phyloP scores from a whole-genome alignment of 345 rosid species.

The Camelina laxa region DNA sequence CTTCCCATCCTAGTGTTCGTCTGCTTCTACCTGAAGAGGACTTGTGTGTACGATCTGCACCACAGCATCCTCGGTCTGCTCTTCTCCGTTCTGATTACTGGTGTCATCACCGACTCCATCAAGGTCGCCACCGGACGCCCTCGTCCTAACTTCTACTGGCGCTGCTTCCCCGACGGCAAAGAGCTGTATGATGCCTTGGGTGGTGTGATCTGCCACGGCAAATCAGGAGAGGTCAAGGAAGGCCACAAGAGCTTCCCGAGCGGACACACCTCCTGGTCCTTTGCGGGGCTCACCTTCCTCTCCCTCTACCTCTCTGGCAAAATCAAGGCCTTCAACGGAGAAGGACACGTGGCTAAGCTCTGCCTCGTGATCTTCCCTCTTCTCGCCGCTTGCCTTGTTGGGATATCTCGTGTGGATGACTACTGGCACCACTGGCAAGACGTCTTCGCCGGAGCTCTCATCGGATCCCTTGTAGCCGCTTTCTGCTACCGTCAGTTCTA shows the following conservation, averaged over 20 bases:
- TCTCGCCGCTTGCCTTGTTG: constrained; percentile 75
- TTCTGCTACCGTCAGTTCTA: constrained; percentile 71
- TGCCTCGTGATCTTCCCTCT: constrained; percentile 69
- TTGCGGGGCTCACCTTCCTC: constrained; percentile 77
- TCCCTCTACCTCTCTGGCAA: constrained; percentile 81
- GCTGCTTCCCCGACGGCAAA: constrained; percentile 92
- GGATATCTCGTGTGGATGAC: constrained; percentile 82
- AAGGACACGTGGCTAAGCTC: constrained; percentile 81
- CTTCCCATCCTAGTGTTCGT: constrained; percentile 63
- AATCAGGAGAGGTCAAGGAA: constrained; percentile 60
- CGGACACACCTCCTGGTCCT: constrained; percentile 89
- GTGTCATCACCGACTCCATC: constrained; percentile 75
- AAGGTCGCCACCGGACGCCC: constrained; percentile 83
- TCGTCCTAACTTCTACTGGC: constrained; percentile 95
- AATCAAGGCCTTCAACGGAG: constrained; percentile 63
- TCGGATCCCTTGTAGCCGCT: constrained; percentile 61
- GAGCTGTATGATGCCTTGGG: constrained; percentile 64
- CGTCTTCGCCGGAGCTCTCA: constrained; percentile 75
- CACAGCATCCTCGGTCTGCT: constrained; percentile 72
- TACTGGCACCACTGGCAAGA: constrained; percentile 94
- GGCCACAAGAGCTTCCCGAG: constrained; percentile 94
- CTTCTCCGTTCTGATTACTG: constrained; percentile 74
- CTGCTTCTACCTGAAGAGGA: constrained; percentile 57
- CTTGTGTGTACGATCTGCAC: constrained; percentile 80
- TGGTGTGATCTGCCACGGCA: constrained; percentile 76